phyloP scores from a whole-genome alignment of 2,329 filamentous ascomycete genomes.

The Sclerotinia trifoliorum region DNA sequence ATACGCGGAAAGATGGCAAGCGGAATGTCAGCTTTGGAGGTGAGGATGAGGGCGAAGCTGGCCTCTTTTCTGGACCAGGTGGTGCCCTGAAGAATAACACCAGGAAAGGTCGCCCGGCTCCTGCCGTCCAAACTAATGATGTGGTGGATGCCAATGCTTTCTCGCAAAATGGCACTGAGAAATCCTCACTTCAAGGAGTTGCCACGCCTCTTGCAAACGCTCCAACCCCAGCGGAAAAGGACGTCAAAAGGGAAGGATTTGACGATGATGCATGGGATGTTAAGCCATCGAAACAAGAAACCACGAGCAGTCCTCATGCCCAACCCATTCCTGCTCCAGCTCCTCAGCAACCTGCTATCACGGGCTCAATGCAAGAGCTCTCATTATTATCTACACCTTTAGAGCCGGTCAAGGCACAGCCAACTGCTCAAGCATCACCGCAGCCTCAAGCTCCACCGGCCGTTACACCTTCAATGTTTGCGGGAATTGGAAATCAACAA shows the following conservation, averaged over 20 bases:
- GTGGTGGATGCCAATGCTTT: conserved; percentile 86
- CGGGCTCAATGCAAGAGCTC: conserved; percentile 68
- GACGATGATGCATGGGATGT: conserved; percentile 98
- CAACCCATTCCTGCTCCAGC: conserved; percentile 42
- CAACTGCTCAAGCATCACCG: conserved; percentile 36
- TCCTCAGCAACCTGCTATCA: conserved; percentile 52
- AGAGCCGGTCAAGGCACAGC: conserved; percentile 50
- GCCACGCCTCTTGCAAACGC: conserved; percentile 47
- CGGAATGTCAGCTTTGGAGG: conserved; percentile 54
- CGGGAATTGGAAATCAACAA: conserved; percentile 49
- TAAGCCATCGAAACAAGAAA: conserved; percentile 67
- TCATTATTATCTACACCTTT: conserved; percentile 61
- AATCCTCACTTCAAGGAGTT: conserved; percentile 44
- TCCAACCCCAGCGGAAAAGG: conserved; percentile 47
- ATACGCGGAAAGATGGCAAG: conserved; percentile 60
- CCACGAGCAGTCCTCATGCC: conserved; percentile 41
- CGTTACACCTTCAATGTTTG: conserved; percentile 60
- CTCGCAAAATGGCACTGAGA: conserved; percentile 50
- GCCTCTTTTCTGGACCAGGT: conserved; percentile 91
- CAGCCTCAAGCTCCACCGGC: conserved; percentile 43
- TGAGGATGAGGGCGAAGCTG: conserved; percentile 56
- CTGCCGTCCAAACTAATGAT: conserved; percentile 81
- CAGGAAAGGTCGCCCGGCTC: conserved; percentile 82
- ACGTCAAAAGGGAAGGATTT: conserved; percentile 62
- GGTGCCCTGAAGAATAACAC: conserved; percentile 92